Percentiles rank a stretch among this genome's conserved stretches.
Evolutionary conservation across 2,329 filamentous ascomycete genomes (phyloP).

Genomic region (Penicillium sp.): DNA sequence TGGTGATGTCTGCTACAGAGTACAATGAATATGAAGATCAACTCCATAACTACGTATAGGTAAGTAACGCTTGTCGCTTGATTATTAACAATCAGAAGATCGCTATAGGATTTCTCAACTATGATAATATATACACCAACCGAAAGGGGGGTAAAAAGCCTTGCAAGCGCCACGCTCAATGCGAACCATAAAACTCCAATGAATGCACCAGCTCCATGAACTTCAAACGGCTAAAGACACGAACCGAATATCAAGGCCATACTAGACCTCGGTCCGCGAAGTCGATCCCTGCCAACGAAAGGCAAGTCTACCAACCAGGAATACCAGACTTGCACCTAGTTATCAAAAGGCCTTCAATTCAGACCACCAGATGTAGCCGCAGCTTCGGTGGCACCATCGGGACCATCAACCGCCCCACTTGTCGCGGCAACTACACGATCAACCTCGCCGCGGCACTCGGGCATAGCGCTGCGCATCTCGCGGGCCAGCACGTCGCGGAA

Average conservation of each 20-base stretch:
- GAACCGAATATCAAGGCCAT: not conserved
- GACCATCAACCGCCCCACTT: slow-evolving; percentile 15
- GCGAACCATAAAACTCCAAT: slow-evolving; percentile 2
- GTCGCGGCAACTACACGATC: slow-evolving; percentile 41
- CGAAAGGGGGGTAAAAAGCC: not conserved
- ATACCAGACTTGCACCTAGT: not conserved
- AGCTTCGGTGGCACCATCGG: not conserved
- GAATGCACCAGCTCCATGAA: not conserved
- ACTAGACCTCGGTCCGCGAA: not conserved
- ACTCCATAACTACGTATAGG: not conserved
- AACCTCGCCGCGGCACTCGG: slow-evolving; percentile 49
- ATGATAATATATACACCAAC: not conserved
- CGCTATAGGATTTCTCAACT: not conserved
- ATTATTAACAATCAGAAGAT: not conserved
- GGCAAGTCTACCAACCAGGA: not conserved
- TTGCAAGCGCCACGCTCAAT: not conserved
- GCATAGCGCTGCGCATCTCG: slow-evolving; percentile 51
- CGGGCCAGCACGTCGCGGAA: slow-evolving; percentile 52
- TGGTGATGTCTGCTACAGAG: not conserved
- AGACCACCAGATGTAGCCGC: not conserved
- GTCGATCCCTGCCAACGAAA: not conserved
- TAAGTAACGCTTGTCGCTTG: not conserved
- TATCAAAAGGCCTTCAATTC: not conserved
- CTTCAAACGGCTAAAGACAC: not conserved
- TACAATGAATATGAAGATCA: not conserved